A percentile compares a stretch with the other conserved stretches of the same genome.
phyloP scores from a whole-genome alignment of 257 asterid species.

The Handroanthus guayacan region DNA sequence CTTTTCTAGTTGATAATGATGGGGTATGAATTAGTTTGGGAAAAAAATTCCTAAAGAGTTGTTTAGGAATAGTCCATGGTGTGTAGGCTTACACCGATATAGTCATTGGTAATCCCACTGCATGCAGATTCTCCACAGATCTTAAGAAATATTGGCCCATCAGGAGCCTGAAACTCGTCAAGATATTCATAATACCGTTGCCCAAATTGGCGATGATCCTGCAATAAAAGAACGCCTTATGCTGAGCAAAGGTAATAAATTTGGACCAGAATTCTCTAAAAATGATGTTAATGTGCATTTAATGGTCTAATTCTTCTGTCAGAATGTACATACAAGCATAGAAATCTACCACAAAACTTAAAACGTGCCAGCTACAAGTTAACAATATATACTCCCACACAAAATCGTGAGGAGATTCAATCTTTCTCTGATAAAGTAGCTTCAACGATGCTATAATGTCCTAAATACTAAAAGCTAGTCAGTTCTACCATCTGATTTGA shows the following conservation, averaged over 20 bases:
- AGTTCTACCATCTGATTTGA: not conserved
- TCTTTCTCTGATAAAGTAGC: not conserved
- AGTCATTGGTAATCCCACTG: slow-evolving; percentile 85
- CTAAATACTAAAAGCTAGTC: not conserved
- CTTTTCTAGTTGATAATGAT: not conserved
- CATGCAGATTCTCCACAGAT: slow-evolving; percentile 94
- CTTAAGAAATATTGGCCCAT: slow-evolving; percentile 88
- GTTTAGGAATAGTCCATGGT: not conserved
- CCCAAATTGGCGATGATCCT: slow-evolving; percentile 79
- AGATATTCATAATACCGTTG: slow-evolving; percentile 93
- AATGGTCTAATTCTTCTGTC: not conserved
- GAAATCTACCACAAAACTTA: not conserved
- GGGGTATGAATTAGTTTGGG: not conserved
- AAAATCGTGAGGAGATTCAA: not conserved
- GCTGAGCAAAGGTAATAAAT: not conserved
- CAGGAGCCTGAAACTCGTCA: slow-evolving; percentile 71
- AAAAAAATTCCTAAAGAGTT: not conserved
- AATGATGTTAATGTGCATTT: slow-evolving; percentile 1
- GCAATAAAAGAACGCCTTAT: slow-evolving; percentile 30
- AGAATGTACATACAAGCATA: not conserved
- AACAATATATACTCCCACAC: not conserved
- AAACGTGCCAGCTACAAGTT: slow-evolving; percentile 2
- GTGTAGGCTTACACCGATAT: slow-evolving; percentile 63
- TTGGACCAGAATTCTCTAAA: not conserved
- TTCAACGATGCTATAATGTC: not conserved